Evolutionary conservation across 345 rosid genomes (phyloP).

Genomic region (Salix dunnii): DNA sequence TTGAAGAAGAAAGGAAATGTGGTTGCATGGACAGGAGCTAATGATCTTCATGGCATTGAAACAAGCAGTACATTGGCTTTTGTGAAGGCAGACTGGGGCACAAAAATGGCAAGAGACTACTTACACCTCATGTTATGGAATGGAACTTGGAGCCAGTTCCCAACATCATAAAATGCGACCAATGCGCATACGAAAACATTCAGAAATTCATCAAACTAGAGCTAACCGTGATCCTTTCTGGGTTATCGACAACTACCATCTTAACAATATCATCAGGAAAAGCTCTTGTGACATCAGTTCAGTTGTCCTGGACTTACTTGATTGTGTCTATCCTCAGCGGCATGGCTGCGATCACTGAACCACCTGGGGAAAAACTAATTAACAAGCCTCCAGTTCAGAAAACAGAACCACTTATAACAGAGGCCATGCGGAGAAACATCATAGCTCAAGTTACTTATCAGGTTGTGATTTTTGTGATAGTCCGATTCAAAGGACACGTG

Average conservation of each 20-base stretch:
- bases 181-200: slow-evolving; percentile 22
- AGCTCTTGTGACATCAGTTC: slow-evolving; percentile 21
- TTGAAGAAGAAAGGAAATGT: slow-evolving; percentile 13
- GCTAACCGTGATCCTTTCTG: slow-evolving; percentile 19
- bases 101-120: slow-evolving; percentile 8
- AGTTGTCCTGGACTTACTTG: slow-evolving; percentile 19
- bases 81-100: not conserved
- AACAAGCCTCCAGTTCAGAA: slow-evolving; percentile 3
- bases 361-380: not conserved
- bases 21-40: slow-evolving; percentile 24
- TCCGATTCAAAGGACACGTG: slow-evolving; percentile 10
- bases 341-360: slow-evolving; percentile 21
- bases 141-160: not conserved
- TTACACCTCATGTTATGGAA: slow-evolving; percentile 15
- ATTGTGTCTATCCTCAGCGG: slow-evolving; percentile 12
- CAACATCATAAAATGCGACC: slow-evolving; percentile 5
- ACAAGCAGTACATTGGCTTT: slow-evolving; percentile 16
- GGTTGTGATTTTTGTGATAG: slow-evolving; percentile 7
- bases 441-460: slow-evolving; percentile 17
- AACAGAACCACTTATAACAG: slow-evolving; percentile 8
- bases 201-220: slow-evolving; percentile 30
- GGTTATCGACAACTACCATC: slow-evolving; percentile 19
- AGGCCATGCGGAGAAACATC: slow-evolving; percentile 11
- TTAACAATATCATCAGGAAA: slow-evolving; percentile 12
- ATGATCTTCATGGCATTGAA: slow-evolving; percentile 12